Conservation (phyloP, 1,284 basidiomycete genomes). For the Cystobasidiaceae sp. region DNA sequence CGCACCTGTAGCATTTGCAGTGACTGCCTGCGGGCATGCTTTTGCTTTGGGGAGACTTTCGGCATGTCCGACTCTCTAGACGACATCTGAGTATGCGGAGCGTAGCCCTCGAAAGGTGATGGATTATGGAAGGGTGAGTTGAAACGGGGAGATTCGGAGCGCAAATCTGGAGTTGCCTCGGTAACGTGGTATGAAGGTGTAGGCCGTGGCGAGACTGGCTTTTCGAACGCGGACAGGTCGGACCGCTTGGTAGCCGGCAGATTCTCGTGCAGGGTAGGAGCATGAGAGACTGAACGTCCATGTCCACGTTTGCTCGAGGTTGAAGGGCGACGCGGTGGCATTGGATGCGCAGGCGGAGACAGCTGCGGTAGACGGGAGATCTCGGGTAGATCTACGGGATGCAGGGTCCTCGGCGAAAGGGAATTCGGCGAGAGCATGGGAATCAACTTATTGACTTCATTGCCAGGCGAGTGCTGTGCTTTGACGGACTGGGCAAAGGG, state of each 20-base stretch:
- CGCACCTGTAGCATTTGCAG: constrained; percentile 33
- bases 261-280: constrained; percentile 12
- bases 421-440: constrained; percentile 1
- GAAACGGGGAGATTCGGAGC: constrained; percentile 4
- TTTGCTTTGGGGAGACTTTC: constrained; percentile 21
- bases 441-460: not conserved
- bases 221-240: not conserved
- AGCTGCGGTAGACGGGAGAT: constrained; percentile 6
- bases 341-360: not conserved
- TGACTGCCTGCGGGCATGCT: constrained; percentile 36
- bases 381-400: not conserved
- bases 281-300: constrained; percentile 14
- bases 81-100: constrained; percentile 1
- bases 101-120: constrained; percentile 21
- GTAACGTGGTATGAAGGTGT: constrained; percentile 19
- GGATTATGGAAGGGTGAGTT: constrained; percentile 31
- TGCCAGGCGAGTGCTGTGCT: not conserved
- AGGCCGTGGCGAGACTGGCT: not conserved
- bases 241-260: not conserved
- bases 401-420: not conserved
- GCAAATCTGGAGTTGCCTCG: constrained; percentile 33
- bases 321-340: not conserved
- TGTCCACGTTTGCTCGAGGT: not conserved
- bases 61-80: not conserved
- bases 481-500: constrained; percentile 8